Evolutionary conservation across 2,329 filamentous ascomycete species (phyloP).

Genomic region (Allantophomopsis cytisporea): DNA sequence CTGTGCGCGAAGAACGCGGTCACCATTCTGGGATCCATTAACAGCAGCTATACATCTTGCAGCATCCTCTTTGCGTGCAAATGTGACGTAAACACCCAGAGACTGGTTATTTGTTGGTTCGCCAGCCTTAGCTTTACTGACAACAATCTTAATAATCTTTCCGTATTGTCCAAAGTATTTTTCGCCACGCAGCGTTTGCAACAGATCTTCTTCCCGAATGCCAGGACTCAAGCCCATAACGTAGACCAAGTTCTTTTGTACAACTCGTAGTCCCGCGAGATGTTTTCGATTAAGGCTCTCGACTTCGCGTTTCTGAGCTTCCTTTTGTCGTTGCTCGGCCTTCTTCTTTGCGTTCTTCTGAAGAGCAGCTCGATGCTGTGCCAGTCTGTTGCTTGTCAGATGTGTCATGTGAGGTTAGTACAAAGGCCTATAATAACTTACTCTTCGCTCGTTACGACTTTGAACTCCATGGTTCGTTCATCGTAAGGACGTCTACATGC

Average conservation of each 20-base stretch:
- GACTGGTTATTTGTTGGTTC: conserved; percentile 62
- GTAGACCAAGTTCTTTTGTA: conserved; percentile 98
- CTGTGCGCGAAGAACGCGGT: conserved; percentile 67
- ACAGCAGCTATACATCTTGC: conserved; percentile 82
- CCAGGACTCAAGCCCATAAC: conserved; percentile 89
- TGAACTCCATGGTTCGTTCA: conserved; percentile 94
- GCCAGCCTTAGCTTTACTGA: conserved; percentile 70
- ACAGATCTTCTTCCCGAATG: conserved; percentile 80
- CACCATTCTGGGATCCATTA: conserved; percentile 83
- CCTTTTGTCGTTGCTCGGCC: conserved; percentile 76
- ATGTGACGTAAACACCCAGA: conserved; percentile 97
- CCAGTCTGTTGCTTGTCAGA: conserved; percentile 34
- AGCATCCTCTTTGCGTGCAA: conserved; percentile 82
- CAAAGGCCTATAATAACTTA: conserved; percentile 31
- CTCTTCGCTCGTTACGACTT: conserved; percentile 91
- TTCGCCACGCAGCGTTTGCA: conserved; percentile 77
- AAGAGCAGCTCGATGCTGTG: conserved; percentile 63
- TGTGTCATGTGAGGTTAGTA: not conserved
- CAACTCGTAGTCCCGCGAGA: conserved; percentile 84
- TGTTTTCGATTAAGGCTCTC: conserved; percentile 95
- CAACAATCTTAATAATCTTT: conserved; percentile 96
- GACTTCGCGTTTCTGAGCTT: conserved; percentile 89
- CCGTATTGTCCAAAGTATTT: conserved; percentile 98
- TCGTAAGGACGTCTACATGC: conserved; percentile 92
- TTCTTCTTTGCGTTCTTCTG: conserved; percentile 90